Conservation (phyloP, 768 basidiomycete species). For the Naganishia antarctica region DNA sequence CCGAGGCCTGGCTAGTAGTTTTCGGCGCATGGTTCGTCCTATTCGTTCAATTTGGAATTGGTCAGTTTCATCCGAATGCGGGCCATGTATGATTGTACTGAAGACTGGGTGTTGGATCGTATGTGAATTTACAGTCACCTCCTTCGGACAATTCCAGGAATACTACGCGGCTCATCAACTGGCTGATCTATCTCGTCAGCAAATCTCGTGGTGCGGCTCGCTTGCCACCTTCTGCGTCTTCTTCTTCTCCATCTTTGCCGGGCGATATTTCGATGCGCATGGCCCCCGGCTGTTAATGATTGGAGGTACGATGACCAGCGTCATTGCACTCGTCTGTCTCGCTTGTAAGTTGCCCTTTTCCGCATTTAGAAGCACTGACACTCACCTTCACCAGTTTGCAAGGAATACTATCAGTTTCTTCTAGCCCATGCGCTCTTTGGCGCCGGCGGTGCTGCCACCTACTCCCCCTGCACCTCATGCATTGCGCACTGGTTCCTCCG, state of each 20-base stretch:
- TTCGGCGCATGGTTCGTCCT: constrained; percentile 38
- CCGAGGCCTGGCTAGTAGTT: constrained; percentile 44
- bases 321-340: constrained; percentile 36
- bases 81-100: not conserved
- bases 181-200: not conserved
- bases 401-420: constrained; percentile 45
- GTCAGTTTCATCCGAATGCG: constrained; percentile 30
- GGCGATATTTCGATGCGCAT: constrained; percentile 43
- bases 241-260: constrained; percentile 34
- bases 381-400: too few species aligned
- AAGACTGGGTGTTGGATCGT: too few species aligned
- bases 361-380: too few species aligned
- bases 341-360: constrained; percentile 45
- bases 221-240: constrained; percentile 38
- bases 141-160: constrained; percentile 40
- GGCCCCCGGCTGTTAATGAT: constrained; percentile 36
- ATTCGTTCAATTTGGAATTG: constrained; percentile 43
- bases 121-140: constrained; percentile 36
- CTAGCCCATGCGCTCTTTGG: constrained; percentile 44
- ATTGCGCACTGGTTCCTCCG: constrained; percentile 46
- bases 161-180: constrained; percentile 35
- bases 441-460: constrained; percentile 37
- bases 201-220: constrained; percentile 40
- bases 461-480: constrained; percentile 41
- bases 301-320: constrained; percentile 32